phyloP scores from a whole-genome alignment of 1,139 yeast genomes.

The Blastobotrys serpentis region DNA sequence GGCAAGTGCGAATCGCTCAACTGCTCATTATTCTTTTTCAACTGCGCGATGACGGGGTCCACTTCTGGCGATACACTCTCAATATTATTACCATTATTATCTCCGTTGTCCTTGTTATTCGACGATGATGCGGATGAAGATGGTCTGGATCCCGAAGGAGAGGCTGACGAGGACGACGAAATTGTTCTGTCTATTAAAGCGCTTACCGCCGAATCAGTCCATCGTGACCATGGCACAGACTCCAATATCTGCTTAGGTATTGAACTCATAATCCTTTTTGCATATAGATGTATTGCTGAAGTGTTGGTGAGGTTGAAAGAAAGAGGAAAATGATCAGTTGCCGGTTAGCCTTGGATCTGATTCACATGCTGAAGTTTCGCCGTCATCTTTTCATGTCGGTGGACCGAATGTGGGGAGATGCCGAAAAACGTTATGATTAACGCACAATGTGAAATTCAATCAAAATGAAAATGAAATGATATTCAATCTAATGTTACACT shows the following conservation, averaged over 20 bases:
- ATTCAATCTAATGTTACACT: too few relatives aligned
- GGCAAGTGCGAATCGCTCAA: constrained; percentile 16
- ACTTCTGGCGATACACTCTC: neutral
- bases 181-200: neutral
- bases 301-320: neutral
- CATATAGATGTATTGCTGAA: neutral
- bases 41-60: constrained; percentile 8
- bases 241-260: constrained; percentile 1
- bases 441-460: too few relatives aligned
- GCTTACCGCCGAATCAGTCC: constrained; percentile 4
- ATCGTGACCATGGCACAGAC: constrained; percentile 1
- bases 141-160: neutral
- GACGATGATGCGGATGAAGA: neutral
- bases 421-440: neutral
- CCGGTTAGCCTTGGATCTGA: neutral
- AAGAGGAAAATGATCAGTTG: neutral
- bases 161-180: neutral
- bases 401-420: neutral
- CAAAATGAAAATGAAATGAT: too few relatives aligned
- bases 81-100: neutral
- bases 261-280: neutral
- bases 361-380: neutral
- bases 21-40: constrained; percentile 15
- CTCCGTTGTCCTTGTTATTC: neutral
- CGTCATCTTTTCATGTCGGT: neutral